A percentile compares a stretch with the other conserved stretches of the same genome.
phyloP scores from a whole-genome alignment of 2,329 filamentous ascomycete species.

The Metarhizium humberi region DNA sequence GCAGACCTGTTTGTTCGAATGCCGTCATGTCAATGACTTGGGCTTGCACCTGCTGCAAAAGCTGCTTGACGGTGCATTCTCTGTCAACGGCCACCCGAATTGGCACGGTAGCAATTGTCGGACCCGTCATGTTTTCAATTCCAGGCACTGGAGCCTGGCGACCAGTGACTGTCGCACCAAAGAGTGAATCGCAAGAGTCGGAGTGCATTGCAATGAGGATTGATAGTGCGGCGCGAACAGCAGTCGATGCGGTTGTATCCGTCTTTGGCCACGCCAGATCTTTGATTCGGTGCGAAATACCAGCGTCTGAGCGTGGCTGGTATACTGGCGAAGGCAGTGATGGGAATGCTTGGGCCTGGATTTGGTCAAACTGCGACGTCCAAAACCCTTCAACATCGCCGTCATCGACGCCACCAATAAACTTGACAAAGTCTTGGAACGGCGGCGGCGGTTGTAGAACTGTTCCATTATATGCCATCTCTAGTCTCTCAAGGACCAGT shows the following conservation, averaged over 20 bases:
- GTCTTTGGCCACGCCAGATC: conserved; percentile 13
- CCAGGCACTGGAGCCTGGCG: conserved; percentile 14
- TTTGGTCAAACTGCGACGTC: neutral
- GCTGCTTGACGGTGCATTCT: conserved; percentile 21
- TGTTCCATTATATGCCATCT: conserved; percentile 22
- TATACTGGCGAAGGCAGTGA: neutral
- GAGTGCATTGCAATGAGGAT: conserved; percentile 26
- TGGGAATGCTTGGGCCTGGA: neutral
- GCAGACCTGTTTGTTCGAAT: conserved; percentile 5
- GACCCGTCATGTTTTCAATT: conserved; percentile 16
- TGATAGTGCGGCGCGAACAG: conserved; percentile 14
- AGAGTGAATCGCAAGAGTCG: conserved; percentile 20
- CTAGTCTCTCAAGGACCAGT: conserved; percentile 29
- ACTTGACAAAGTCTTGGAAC: conserved; percentile 33
- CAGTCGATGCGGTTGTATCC: conserved; percentile 8
- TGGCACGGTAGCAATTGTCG: conserved; percentile 19
- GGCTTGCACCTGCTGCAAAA: conserved; percentile 24
- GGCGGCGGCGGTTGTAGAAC: conserved; percentile 14
- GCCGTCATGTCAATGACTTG: conserved; percentile 4
- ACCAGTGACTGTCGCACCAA: conserved; percentile 16
- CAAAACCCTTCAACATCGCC: neutral
- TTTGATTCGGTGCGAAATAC: conserved; percentile 25
- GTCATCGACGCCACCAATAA: conserved; percentile 9
- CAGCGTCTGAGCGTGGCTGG: conserved; percentile 10
- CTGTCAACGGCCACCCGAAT: conserved; percentile 19